Percentiles rank a stretch among this genome's conserved stretches.
These are phyloP conservation scores for Boletellus emodensis DNA, from an alignment of 768 basidiomycete species.

Conservation along the genomic window DNA sequence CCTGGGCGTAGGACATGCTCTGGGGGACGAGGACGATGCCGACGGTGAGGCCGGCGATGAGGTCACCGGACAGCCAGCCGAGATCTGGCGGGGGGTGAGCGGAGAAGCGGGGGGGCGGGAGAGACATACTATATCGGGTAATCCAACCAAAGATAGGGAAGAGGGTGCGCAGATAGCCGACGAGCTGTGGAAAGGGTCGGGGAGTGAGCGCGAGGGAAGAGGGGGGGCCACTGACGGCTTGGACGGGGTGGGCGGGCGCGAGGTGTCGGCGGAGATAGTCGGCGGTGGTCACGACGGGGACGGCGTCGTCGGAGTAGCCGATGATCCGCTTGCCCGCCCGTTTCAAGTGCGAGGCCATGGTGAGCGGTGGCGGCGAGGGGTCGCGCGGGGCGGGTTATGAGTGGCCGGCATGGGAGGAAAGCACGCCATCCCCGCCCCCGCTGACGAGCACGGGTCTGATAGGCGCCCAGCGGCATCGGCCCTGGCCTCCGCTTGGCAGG, in stretches of 20 bases:
- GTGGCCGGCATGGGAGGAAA: constrained; percentile 16
- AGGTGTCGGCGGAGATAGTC: constrained; percentile 48
- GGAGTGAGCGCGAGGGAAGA: not conserved
- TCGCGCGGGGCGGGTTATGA: not conserved
- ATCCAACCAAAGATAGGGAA: constrained; percentile 90
- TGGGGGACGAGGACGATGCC: constrained; percentile 96
- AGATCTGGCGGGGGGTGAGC: constrained; percentile 42
- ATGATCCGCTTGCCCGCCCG: constrained; percentile 54
- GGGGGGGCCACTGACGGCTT: constrained; percentile 40
- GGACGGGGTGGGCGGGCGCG: constrained; percentile 46
- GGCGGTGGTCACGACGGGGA: constrained; percentile 55
- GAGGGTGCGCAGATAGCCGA: constrained; percentile 62
- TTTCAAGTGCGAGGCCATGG: constrained; percentile 42
- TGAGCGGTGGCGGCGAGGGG: not conserved
- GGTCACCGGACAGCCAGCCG: constrained; percentile 80
- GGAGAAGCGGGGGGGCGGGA: not conserved
- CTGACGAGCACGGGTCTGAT: constrained; percentile 1
- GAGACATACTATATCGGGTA: constrained; percentile 70
- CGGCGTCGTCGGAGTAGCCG: constrained; percentile 54
- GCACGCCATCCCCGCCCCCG: constrained; percentile 12
- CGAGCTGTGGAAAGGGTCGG: constrained; percentile 37
- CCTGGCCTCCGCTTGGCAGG: not conserved
- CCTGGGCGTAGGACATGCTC: constrained; percentile 84
- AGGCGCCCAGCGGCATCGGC: no score
- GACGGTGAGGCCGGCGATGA: constrained; percentile 89